These are phyloP conservation scores for Sinapis alba DNA, from an alignment of 441 rosid genomes.

Conservation along the genomic window DNA sequence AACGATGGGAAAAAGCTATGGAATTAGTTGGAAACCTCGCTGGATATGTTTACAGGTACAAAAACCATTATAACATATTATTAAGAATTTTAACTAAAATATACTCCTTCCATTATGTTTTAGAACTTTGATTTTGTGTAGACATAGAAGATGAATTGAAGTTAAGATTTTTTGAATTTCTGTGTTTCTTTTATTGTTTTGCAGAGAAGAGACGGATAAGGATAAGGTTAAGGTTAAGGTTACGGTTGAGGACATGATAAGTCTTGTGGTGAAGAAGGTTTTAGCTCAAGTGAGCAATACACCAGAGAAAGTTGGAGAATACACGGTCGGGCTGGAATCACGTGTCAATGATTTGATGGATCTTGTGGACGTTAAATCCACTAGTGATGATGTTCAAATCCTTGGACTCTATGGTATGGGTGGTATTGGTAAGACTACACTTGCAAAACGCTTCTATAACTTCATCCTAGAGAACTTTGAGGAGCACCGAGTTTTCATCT, in stretches of 20 bases:
- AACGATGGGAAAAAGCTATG: conserved; percentile 49
- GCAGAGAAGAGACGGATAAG: not conserved
- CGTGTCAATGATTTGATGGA: conserved; percentile 39
- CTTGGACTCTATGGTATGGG: conserved; percentile 58
- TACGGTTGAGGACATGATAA: conserved; percentile 19
- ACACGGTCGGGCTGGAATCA: conserved; percentile 56
- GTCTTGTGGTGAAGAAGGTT: conserved; percentile 41
- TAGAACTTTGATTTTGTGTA: too few species aligned
- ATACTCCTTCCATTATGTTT: too few species aligned
- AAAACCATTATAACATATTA: too few species aligned
- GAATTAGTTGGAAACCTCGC: conserved; percentile 42
- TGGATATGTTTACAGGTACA: conserved; percentile 44
- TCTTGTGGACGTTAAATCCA: conserved; percentile 36
- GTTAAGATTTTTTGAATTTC: not conserved
- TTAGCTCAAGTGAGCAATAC: conserved; percentile 48
- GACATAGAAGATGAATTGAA: too few species aligned
- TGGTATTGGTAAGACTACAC: conserved; percentile 61
- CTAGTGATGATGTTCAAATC: conserved; percentile 29
- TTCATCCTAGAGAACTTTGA: conserved; percentile 42
- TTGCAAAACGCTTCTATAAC: conserved; percentile 55
- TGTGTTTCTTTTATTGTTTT: not conserved
- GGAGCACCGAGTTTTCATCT: conserved; percentile 43
- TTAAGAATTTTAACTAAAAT: too few species aligned
- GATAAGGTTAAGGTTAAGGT: too few species aligned
- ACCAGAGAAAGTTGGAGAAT: conserved; percentile 43